These are phyloP conservation scores for Hypseocharis bilobata DNA, from an alignment of 441 rosid genomes.

Conservation along the genomic window DNA sequence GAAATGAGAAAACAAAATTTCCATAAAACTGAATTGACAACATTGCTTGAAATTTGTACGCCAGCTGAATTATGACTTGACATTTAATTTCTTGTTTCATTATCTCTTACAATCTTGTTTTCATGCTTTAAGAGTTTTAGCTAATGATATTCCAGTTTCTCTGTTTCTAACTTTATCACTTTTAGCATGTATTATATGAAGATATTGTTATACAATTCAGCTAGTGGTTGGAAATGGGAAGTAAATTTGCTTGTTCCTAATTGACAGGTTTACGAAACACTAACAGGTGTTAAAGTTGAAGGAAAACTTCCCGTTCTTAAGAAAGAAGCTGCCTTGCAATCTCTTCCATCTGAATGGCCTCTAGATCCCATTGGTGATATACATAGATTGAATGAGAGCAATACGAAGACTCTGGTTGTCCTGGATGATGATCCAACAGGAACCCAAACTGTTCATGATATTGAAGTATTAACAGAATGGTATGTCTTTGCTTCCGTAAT, in stretches of 20 bases:
- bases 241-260: conserved; percentile 13
- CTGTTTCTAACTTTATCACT: too few relatives aligned
- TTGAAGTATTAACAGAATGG: conserved; percentile 97
- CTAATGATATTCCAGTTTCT: background rate
- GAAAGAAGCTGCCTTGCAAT: conserved; percentile 54
- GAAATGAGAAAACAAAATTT: background rate
- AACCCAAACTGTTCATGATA: conserved; percentile 92
- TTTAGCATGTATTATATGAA: background rate
- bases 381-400: conserved; percentile 46
- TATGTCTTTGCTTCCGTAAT: conserved; percentile 26
- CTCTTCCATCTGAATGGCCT: conserved; percentile 89
- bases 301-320: conserved; percentile 62
- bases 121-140: background rate
- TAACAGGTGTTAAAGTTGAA: conserved; percentile 74
- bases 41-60: background rate
- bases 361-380: conserved; percentile 63
- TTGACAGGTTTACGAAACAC: conserved; percentile 72
- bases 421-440: conserved; percentile 99
- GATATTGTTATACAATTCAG: background rate
- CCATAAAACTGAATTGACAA: background rate
- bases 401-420: conserved; percentile 69
- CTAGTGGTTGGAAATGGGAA: conserved; percentile 1
- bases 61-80: background rate
- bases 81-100: background rate
- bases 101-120: background rate